phyloP scores from a whole-genome alignment of 176 grass and related monocot genomes.

The Raddia guianensis region DNA sequence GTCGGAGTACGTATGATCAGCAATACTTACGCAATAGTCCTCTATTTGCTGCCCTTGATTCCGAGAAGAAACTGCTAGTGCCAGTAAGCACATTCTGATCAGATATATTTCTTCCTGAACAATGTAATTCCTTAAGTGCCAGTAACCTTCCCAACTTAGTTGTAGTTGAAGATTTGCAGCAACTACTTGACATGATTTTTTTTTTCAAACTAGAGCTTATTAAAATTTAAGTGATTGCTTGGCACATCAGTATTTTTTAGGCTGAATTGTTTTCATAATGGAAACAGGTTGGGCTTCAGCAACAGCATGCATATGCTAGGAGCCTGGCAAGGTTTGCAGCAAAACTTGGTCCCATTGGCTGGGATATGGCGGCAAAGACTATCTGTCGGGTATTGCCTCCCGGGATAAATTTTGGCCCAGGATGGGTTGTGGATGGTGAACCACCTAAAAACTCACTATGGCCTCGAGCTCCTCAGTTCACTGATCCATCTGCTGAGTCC shows the following conservation, averaged over 20 bases:
- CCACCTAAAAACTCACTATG: slow-evolving; percentile 50
- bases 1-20: slow-evolving; percentile 58
- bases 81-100: slow-evolving; percentile 58
- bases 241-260: slow-evolving; percentile 7
- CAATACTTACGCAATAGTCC: slow-evolving; percentile 41
- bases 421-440: slow-evolving; percentile 70
- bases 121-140: neutral
- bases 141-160: slow-evolving; percentile 1
- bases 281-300: slow-evolving; percentile 66
- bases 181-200: slow-evolving; percentile 12
- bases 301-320: slow-evolving; percentile 61
- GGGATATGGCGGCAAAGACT: slow-evolving; percentile 62
- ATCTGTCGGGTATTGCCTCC: slow-evolving; percentile 53
- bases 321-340: slow-evolving; percentile 65
- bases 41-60: slow-evolving; percentile 50
- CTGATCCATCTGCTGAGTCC: slow-evolving; percentile 29
- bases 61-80: slow-evolving; percentile 59
- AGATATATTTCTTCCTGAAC: neutral
- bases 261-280: slow-evolving; percentile 1
- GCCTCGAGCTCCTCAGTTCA: neutral
- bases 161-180: slow-evolving; percentile 21
- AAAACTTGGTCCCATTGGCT: slow-evolving; percentile 58
- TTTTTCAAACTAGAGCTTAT: slow-evolving; percentile 1
- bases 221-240: neutral
- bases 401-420: slow-evolving; percentile 66